Conservation (phyloP, 2,329 filamentous ascomycete genomes). For the Hirsutella rhossiliensis region DNA sequence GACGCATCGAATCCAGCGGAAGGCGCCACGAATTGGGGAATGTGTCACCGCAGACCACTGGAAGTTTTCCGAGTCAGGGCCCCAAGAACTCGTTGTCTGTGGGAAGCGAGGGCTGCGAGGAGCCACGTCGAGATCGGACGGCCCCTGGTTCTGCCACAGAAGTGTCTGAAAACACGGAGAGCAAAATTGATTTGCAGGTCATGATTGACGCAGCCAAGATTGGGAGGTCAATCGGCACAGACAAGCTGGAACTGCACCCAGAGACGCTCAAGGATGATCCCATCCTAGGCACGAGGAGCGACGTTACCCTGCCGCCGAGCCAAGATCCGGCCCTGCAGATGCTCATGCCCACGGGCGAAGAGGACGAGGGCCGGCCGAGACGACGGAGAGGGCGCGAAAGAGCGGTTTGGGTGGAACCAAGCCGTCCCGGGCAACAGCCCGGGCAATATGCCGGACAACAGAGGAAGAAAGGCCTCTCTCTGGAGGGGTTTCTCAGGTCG, state of each 20-base stretch:
- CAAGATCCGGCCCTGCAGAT: slow-evolving; percentile 23
- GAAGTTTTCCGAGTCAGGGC: background rate
- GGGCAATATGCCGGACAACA: slow-evolving; percentile 1
- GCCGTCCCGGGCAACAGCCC: slow-evolving; percentile 4
- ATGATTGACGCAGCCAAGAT: slow-evolving; percentile 19
- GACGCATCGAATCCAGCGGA: slow-evolving; percentile 10
- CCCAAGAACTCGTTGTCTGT: background rate
- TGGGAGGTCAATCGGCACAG: slow-evolving; percentile 12
- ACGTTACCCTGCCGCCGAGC: slow-evolving; percentile 23
- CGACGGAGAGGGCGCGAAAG: slow-evolving; percentile 5
- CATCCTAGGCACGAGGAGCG: slow-evolving; percentile 17
- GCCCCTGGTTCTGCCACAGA: background rate
- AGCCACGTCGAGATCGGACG: background rate
- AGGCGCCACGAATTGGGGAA: slow-evolving; percentile 12
- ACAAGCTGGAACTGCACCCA: slow-evolving; percentile 26
- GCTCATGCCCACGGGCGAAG: slow-evolving; percentile 9
- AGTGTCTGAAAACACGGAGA: slow-evolving; percentile 4
- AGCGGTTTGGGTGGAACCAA: slow-evolving; percentile 10
- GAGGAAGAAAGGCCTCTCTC: slow-evolving; percentile 6
- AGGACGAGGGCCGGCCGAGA: slow-evolving; percentile 1
- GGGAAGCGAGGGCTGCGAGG: background rate
- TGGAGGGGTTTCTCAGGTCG: slow-evolving; percentile 12
- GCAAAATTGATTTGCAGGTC: slow-evolving; percentile 15
- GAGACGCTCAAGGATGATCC: slow-evolving; percentile 27
- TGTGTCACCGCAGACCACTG: slow-evolving; percentile 6